phyloP scores from a whole-genome alignment of 805 yeast species.

The Clavispora carvajalis region DNA sequence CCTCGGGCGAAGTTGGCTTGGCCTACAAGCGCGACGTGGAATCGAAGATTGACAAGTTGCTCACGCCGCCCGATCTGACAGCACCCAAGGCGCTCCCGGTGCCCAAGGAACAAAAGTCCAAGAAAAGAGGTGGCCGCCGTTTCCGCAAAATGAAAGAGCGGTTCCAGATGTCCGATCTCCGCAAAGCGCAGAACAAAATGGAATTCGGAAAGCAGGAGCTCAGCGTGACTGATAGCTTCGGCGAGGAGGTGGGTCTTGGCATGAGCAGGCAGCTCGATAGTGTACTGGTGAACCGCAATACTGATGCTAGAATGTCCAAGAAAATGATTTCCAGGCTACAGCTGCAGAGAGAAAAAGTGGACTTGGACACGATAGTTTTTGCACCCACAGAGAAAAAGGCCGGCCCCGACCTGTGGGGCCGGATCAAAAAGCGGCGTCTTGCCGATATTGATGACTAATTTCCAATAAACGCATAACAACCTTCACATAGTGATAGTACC shows the following conservation, averaged over 20 bases:
- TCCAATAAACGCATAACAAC: not conserved
- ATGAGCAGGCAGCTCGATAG: slow-evolving; percentile 45
- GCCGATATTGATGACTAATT: not conserved
- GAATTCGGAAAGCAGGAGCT: slow-evolving; percentile 75
- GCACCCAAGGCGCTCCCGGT: slow-evolving; percentile 61
- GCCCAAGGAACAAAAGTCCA: slow-evolving; percentile 71
- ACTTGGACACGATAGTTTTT: slow-evolving; percentile 10
- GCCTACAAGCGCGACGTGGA: slow-evolving; percentile 57
- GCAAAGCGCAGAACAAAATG: slow-evolving; percentile 80
- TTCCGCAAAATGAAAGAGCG: slow-evolving; percentile 77
- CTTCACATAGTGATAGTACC: too few relatives aligned
- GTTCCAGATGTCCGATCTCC: slow-evolving; percentile 72
- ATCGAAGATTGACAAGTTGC: slow-evolving; percentile 61
- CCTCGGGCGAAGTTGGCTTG: slow-evolving; percentile 51
- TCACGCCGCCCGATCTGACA: slow-evolving; percentile 68
- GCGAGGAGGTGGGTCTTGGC: slow-evolving; percentile 82
- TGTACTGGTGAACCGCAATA: slow-evolving; percentile 38
- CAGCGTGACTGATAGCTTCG: slow-evolving; percentile 55
- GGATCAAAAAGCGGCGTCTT: not conserved
- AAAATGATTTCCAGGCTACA: slow-evolving; percentile 48
- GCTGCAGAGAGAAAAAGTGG: slow-evolving; percentile 12
- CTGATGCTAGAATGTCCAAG: slow-evolving; percentile 57
- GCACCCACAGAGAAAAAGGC: slow-evolving; percentile 3
- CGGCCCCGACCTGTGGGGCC: not conserved
- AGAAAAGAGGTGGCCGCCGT: slow-evolving; percentile 82